phyloP scores from a whole-genome alignment of 306 rosid genomes.

The Gastrolobium bilobum region DNA sequence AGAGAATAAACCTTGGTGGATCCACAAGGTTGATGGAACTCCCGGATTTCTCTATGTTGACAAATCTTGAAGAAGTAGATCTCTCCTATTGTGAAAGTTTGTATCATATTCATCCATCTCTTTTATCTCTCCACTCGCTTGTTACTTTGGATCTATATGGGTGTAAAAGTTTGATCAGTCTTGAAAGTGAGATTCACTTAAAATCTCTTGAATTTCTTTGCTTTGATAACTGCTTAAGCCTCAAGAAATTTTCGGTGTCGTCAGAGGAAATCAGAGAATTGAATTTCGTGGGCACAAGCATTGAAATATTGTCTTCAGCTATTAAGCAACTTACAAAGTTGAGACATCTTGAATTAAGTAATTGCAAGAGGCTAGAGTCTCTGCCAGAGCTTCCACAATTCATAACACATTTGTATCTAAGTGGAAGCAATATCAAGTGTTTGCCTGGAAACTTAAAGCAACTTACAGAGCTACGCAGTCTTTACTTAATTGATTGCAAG shows the following conservation, averaged over 20 bases:
- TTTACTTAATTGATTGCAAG: no score
- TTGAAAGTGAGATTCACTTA: neutral
- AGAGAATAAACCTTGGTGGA: neutral
- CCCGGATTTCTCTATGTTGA: neutral
- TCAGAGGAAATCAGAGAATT: neutral
- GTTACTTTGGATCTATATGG: accelerated
- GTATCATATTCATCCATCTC: neutral
- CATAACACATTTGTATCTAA: no score
- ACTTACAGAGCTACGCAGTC: no score
- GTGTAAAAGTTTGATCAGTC: neutral
- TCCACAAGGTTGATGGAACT: neutral
- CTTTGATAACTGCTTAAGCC: neutral
- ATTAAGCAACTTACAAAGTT: neutral
- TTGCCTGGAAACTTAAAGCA: no score
- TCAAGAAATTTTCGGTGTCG: neutral
- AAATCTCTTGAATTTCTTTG: neutral
- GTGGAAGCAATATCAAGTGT: no score
- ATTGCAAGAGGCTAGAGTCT: no score
- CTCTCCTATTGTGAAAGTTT: neutral
- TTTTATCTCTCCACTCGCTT: constrained; percentile 11
- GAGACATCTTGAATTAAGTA: no score
- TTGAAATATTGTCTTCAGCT: neutral
- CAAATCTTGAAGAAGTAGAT: neutral
- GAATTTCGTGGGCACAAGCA: accelerated
- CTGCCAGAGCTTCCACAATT: no score